A percentile compares a stretch with the other conserved stretches of the same genome.
Evolutionary conservation across 1,139 yeast genomes (phyloP).

Genomic region (Hyphopichia fennica): DNA sequence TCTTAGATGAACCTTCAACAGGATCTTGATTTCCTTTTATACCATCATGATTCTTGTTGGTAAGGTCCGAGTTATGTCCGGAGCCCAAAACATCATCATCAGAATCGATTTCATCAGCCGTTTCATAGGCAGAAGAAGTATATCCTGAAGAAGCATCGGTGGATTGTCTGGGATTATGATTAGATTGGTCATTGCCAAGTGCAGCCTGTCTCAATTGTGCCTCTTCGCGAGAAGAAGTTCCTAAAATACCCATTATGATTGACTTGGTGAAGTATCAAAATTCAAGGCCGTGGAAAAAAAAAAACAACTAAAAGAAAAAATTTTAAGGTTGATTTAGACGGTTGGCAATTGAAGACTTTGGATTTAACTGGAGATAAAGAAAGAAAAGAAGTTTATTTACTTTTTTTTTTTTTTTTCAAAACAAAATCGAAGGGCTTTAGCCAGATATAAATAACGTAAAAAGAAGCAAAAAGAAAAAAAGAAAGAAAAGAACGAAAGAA

Average conservation of each 20-base stretch:
- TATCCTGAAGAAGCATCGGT: slow-evolving; percentile 6
- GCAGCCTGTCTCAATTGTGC: slow-evolving; percentile 38
- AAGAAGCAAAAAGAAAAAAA: no score
- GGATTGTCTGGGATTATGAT: slow-evolving; percentile 12
- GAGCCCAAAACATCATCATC: not conserved
- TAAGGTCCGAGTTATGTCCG: not conserved
- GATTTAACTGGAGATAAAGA: no score
- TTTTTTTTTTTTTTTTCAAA: no score
- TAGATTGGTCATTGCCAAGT: slow-evolving; percentile 6
- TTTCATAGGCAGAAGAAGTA: slow-evolving; percentile 25
- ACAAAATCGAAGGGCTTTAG: no score
- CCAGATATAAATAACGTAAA: no score
- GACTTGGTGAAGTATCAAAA: not conserved
- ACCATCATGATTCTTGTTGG: slow-evolving; percentile 1
- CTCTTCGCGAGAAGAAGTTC: slow-evolving; percentile 39
- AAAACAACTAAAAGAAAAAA: no score
- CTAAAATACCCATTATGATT: slow-evolving; percentile 30
- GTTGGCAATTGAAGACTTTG: no score
- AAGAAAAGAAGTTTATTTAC: no score
- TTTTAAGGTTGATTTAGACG: not conserved
- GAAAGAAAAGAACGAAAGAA: no score
- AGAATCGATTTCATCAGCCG: slow-evolving; percentile 30
- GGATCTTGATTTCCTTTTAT: not conserved
- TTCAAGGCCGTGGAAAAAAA: not conserved
- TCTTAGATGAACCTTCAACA: not conserved